These are phyloP conservation scores for Abelmoschus esculentus DNA, from an alignment of 345 rosid species.

Conservation along the genomic window DNA sequence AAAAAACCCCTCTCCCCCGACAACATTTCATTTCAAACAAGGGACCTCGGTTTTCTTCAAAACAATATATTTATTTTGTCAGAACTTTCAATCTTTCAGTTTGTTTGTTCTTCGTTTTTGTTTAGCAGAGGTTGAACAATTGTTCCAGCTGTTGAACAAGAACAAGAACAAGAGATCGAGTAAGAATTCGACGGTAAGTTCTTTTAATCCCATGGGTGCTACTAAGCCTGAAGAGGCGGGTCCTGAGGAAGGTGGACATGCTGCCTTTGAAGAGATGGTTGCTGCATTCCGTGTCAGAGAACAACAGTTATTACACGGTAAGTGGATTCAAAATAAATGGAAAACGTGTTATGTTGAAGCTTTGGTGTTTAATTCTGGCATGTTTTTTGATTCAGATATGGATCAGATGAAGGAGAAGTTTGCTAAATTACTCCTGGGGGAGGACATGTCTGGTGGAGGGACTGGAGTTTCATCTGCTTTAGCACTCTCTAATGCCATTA, in stretches of 20 bases:
- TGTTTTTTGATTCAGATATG: conserved; percentile 31
- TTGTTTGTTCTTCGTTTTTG: background rate
- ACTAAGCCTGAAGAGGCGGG: conserved; percentile 21
- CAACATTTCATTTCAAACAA: background rate
- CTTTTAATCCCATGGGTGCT: conserved; percentile 30
- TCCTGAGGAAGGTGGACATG: background rate
- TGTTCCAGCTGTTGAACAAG: conserved; percentile 57
- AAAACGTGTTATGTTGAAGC: background rate
- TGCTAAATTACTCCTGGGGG: conserved; percentile 54
- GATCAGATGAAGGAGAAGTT: conserved; percentile 64
- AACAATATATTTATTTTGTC: background rate
- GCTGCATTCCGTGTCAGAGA: conserved; percentile 27
- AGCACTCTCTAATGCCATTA: conserved; percentile 53
- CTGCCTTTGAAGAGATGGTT: conserved; percentile 1
- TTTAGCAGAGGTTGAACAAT: conserved; percentile 15
- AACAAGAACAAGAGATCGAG: conserved; percentile 38
- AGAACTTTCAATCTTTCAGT: background rate
- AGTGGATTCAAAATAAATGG: background rate
- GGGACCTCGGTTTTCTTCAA: background rate
- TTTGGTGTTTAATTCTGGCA: background rate
- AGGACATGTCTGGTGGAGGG: conserved; percentile 74
- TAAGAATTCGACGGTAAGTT: conserved; percentile 25
- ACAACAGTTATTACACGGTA: conserved; percentile 30
- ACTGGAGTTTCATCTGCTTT: conserved; percentile 71
- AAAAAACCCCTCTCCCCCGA: background rate